Evolutionary conservation across 352 stramenopile species (phyloP), one percentile per base, ranked within the genome.

Genomic region (Aphanomyces cochlioides): DNA sequence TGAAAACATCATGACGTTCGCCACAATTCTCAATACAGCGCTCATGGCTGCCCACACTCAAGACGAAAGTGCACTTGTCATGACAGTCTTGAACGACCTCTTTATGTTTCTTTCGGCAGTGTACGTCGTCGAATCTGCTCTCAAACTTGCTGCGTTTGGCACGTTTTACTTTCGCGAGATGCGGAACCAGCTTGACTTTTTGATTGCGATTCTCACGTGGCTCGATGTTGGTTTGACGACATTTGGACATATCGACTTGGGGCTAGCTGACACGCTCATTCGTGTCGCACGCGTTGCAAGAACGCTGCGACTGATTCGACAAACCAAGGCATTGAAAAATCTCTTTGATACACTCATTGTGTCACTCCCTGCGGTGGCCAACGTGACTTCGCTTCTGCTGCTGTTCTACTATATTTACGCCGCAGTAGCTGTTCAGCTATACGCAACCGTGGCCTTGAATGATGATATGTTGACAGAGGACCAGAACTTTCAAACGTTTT

Each of bases 401-500:
- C 74, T 98, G 3, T 85, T 98, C 73, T 77, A 97, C 15, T 98
- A 97, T 77, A 97, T 98, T 63, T 98, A 96, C 73, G 80, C 92
- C 50, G 92, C 93, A 0, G 89, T 96, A 81, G 90, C 89, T 2
- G 86, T 98, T 19, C 89, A 98, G 77, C 79, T 98, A 36, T 98
- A 96, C 72, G 89, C 89, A 12, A 96, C 90, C 21, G 80, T 98
- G 2, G 80, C 81, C 21, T 67, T 96, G 48, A 72, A 61, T 0
- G 74, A 81, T 47, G 88, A 89, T 43, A 74, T 74, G 47, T 83
- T 98, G 41, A 84, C 96, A 67, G 73, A 78, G 13, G 88, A 96
- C 58, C 83, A 88, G 36, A 98, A 98, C 77, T 98, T 98, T 59
- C 88, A 96, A 73, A 84, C 84, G 48, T 94, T 98, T 59, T 87